phyloP scores from a whole-genome alignment of 768 basidiomycete genomes.

The Guyanaporus albipodus region DNA sequence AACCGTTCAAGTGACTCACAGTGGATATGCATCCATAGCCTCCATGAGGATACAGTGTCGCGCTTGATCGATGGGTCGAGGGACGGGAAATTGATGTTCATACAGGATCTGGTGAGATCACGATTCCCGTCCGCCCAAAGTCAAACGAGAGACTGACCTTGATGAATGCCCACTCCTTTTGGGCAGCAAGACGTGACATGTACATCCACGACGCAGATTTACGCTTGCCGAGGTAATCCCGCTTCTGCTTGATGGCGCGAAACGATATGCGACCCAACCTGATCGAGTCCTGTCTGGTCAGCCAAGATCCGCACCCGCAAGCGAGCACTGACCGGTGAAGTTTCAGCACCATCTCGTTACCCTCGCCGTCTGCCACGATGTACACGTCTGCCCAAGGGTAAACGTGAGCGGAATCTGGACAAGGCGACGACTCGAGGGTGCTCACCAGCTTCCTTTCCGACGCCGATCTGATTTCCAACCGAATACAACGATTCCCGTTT shows the following conservation, averaged over 20 bases:
- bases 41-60: constrained; percentile 97
- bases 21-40: constrained; percentile 88
- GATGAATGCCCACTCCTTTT: constrained; percentile 99
- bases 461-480: constrained; percentile 97
- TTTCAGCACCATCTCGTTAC: constrained; percentile 86
- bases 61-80: constrained; percentile 89
- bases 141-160: constrained; percentile 52
- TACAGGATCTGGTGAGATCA: constrained; percentile 66
- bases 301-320: not conserved
- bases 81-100: constrained; percentile 91
- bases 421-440: not conserved
- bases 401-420: constrained; percentile 6
- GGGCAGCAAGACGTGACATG: constrained; percentile 92
- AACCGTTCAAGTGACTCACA: constrained; percentile 48
- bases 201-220: constrained; percentile 99
- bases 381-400: constrained; percentile 60
- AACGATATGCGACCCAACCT: constrained; percentile 98
- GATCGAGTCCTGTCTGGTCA: constrained; percentile 8
- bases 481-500: constrained; percentile 85
- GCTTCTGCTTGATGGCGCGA: constrained; percentile 91
- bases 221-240: constrained; percentile 94
- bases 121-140: not conserved
- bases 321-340: constrained; percentile 67
- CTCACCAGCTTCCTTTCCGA: constrained; percentile 94
- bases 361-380: constrained; percentile 81